These are phyloP conservation scores for Diaporthe capsici DNA, from an alignment of 2,329 filamentous ascomycete species.

Conservation along the genomic window DNA sequence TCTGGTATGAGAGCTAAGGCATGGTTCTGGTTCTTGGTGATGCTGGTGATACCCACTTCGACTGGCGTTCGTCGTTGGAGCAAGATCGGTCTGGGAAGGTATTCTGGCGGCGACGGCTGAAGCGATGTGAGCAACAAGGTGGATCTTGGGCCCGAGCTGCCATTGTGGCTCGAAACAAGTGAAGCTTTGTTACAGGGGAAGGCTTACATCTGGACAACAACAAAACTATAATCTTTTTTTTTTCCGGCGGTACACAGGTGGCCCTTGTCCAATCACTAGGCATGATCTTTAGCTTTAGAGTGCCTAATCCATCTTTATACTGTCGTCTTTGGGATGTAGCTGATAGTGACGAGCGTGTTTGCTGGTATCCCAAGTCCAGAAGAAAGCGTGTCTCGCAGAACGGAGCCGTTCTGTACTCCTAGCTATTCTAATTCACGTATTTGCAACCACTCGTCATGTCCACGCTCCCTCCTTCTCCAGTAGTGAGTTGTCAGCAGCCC, in stretches of 20 bases:
- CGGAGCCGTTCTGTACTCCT: not conserved
- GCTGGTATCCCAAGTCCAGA: not conserved
- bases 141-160: not conserved
- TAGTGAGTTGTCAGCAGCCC: not conserved
- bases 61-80: conserved; percentile 38
- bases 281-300: conserved; percentile 39
- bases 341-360: not conserved
- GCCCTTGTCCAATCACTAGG: conserved; percentile 34
- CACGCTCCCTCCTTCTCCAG: not conserved
- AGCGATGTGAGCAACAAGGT: conserved; percentile 12
- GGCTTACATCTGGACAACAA: conserved; percentile 31
- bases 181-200: conserved; percentile 27
- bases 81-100: conserved; percentile 28
- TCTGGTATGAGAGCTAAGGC: conserved; percentile 39
- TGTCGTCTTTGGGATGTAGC: conserved; percentile 6
- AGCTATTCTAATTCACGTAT: not conserved
- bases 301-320: conserved; percentile 41
- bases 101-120: conserved; percentile 4
- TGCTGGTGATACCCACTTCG: conserved; percentile 40
- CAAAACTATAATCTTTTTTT: conserved; percentile 35
- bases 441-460: not conserved
- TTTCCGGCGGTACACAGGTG: conserved; percentile 38
- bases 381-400: not conserved
- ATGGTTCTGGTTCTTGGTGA: conserved; percentile 34
- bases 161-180: not conserved